Percentiles rank a stretch among this genome's conserved stretches.
Conservation (phyloP, 176 grass and related monocot species). For the Carex scoparia region DNA sequence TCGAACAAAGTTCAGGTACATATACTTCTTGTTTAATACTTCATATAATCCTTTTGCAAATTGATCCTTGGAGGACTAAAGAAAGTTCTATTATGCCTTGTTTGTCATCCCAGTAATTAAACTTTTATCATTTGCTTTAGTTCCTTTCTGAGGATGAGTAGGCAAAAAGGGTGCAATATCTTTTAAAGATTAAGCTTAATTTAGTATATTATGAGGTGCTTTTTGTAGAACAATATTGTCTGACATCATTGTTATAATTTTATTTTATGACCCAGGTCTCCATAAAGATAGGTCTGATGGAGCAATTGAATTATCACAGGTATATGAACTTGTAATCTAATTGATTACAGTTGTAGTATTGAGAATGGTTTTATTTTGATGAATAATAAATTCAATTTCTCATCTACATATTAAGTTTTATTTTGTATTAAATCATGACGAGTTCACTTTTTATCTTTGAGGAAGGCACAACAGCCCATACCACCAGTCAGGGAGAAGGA, state of each 20-base stretch:
- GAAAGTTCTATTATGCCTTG: neutral
- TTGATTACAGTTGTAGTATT: slow-evolving; percentile 20
- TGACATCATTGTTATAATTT: slow-evolving; percentile 27
- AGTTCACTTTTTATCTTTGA: slow-evolving; percentile 13
- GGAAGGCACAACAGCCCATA: slow-evolving; percentile 42
- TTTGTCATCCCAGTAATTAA: neutral
- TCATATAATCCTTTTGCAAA: slow-evolving; percentile 20
- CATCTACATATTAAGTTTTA: neutral
- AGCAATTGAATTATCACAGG: slow-evolving; percentile 51
- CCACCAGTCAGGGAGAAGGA: slow-evolving; percentile 52
- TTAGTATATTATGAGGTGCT: neutral
- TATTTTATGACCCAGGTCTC: slow-evolving; percentile 21
- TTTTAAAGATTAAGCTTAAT: neutral
- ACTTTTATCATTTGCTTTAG: neutral
- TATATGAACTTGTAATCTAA: slow-evolving; percentile 22
- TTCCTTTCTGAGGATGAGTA: neutral
- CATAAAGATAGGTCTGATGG: slow-evolving; percentile 40
- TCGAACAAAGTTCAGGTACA: slow-evolving; percentile 72
- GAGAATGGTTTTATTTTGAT: slow-evolving; percentile 7
- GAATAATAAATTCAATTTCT: neutral
- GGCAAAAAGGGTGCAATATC: neutral
- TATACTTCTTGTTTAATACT: slow-evolving; percentile 25
- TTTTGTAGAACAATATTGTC: slow-evolving; percentile 2
- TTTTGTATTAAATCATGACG: neutral
- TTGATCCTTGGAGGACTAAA: slow-evolving; percentile 1